Base-by-base conservation (phyloP, 352 stramenopile genomes). In the Globisporangium radiosum region DNA sequence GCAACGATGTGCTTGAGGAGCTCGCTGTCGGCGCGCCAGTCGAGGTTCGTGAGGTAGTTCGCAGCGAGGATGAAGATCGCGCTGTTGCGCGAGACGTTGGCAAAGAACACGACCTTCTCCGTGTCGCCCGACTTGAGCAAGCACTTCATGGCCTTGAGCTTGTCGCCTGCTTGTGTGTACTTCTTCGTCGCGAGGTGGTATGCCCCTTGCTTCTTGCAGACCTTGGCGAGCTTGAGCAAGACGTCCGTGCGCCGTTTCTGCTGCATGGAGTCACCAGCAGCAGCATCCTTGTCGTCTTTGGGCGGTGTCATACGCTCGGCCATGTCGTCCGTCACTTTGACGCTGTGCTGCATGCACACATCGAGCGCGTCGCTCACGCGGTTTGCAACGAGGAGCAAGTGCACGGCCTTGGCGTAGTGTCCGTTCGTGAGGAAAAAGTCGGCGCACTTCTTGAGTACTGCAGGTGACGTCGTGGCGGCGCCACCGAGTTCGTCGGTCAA, bases 11-110 rank as follows among this genome's bases (percentile, higher is more conserved):
- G 87, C 64, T 98, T 97, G 58, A 97, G 83, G 45, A 97, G 79
- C 33, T 98, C 85, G 13, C 69, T 47, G 51, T 97, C 85, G 50
- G 88, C 90, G 52, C 87, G 85, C 93, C 93, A 98, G 71, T 98
- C 81, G 47, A 98, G 74, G 65, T 90, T 97, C 66, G 98, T 93
- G 43, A 98, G 64, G 62, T 98, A 98, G 65, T 98, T 98, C 10
- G 90, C 95, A 0, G 92, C 94, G 13, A 98, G 77, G 15, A 97
- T 76, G 71, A 97, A 98, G 53, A 98, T 98, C 59, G 98, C 94
- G 49, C 82, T 84, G 68, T 94, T 95, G 49, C 92, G 76, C 9
- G 81, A 96, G 7, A 97, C 80, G 57, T 91, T 96, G 43, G 95
- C 92, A 61, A 98, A 98, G 68, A 97, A 97, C 40, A 98, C 88